phyloP scores from a whole-genome alignment of 371 early-diverging fungal genomes.

The Mortierella polycephala region DNA sequence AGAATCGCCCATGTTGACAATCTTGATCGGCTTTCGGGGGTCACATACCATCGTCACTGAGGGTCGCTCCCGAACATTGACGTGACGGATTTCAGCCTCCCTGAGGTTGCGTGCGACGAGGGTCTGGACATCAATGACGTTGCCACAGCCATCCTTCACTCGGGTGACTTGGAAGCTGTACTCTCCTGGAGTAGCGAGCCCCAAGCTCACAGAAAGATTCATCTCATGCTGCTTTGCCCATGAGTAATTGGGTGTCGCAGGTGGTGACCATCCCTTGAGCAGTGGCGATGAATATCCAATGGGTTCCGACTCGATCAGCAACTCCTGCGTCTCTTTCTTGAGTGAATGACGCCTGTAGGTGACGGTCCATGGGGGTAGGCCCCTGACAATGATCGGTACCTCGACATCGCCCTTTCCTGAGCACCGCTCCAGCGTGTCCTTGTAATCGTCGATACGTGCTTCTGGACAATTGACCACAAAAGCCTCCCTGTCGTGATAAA shows the following conservation, averaged over 20 bases:
- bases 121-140: conserved; percentile 25
- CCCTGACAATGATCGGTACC: conserved; percentile 33
- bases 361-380: conserved; percentile 46
- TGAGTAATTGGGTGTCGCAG: conserved; percentile 27
- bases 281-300: conserved; percentile 41
- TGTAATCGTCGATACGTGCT: conserved; percentile 32
- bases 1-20: conserved; percentile 26
- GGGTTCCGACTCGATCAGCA: conserved; percentile 41
- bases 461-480: conserved; percentile 45
- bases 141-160: conserved; percentile 46
- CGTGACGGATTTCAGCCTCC: conserved; percentile 39
- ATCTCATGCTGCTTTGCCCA: conserved; percentile 49
- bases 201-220: conserved; percentile 39
- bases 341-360: conserved; percentile 29
- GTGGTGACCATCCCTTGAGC: conserved; percentile 39
- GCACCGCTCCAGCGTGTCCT: conserved; percentile 27
- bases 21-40: conserved; percentile 39
- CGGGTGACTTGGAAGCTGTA: conserved; percentile 33
- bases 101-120: conserved; percentile 26
- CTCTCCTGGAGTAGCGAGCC: conserved; percentile 32
- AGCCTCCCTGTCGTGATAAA: conserved; percentile 34
- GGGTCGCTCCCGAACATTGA: conserved; percentile 32
- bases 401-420: conserved; percentile 45
- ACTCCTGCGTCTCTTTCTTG: conserved; percentile 27
- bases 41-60: conserved; percentile 36